phyloP scores from a whole-genome alignment of 129 eudicot species.

The Flaveria robusta region DNA sequence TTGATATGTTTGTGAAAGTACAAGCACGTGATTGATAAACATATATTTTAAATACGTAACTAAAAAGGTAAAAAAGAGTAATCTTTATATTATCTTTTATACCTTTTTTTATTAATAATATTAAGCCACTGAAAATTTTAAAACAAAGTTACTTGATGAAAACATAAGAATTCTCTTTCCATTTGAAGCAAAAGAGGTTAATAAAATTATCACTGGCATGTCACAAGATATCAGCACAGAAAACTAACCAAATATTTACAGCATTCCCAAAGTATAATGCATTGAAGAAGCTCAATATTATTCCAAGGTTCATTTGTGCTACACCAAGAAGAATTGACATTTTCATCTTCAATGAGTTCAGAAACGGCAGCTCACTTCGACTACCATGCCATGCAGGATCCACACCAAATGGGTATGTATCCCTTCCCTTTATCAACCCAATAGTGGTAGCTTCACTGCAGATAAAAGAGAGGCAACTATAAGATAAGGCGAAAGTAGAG shows the following conservation, averaged over 20 bases:
- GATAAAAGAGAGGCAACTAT: constrained; percentile 9
- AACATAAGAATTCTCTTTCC: background rate
- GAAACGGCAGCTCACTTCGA: constrained; percentile 88
- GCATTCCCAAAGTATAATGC: constrained; percentile 65
- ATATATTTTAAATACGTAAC: background rate
- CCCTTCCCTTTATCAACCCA: constrained; percentile 82
- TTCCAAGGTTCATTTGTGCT: constrained; percentile 94
- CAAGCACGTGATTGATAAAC: background rate
- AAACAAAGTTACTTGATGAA: background rate
- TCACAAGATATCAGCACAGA: background rate
- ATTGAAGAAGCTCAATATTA: constrained; percentile 78
- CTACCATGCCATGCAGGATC: constrained; percentile 96
- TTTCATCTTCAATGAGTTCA: constrained; percentile 93
- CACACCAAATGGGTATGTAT: constrained; percentile 87
- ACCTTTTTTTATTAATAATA: background rate
- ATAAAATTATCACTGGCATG: background rate
- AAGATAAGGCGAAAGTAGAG: constrained; percentile 15
- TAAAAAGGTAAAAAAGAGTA: background rate
- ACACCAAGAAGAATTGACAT: constrained; percentile 93
- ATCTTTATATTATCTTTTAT: background rate
- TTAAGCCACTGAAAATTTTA: background rate
- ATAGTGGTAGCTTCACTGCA: constrained; percentile 77
- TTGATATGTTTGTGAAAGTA: background rate
- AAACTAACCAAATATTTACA: constrained; percentile 67
- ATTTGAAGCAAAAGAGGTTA: background rate